Percentiles rank a stretch among this genome's conserved stretches.
Evolutionary conservation across 208 protist genomes (phyloP).

Genomic region (Trypanosoma lewisi): DNA sequence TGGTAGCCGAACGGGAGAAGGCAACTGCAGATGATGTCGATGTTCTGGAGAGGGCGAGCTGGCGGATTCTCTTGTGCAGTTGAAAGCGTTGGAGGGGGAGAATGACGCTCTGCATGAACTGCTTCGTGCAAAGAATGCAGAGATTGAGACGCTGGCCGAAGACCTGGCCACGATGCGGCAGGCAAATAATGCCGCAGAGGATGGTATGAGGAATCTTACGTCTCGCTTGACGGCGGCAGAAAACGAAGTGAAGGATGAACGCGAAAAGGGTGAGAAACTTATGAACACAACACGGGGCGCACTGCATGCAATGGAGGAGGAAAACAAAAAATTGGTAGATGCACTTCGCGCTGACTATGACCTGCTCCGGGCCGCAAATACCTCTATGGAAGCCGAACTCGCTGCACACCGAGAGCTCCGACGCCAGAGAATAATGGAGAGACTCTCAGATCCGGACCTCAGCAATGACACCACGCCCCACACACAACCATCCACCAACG

Average conservation of each 20-base stretch:
- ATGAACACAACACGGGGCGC: not conserved
- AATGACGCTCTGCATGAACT: not conserved
- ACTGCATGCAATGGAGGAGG: not conserved
- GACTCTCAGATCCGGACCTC: not conserved
- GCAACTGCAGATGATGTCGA: not conserved
- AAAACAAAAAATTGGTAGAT: not conserved
- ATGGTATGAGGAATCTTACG: not conserved
- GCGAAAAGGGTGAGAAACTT: not conserved
- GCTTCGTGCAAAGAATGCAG: not conserved
- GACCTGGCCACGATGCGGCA: too few relatives aligned
- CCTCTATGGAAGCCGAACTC: not conserved
- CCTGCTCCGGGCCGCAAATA: not conserved
- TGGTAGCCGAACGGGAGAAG: not conserved
- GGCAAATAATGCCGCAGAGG: not conserved
- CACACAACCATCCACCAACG: not conserved
- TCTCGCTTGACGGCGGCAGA: not conserved
- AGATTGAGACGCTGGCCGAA: too few relatives aligned
- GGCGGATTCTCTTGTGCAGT: not conserved
- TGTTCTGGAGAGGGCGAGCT: not conserved
- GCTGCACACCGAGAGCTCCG: not conserved
- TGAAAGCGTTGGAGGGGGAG: not conserved
- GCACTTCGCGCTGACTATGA: not conserved
- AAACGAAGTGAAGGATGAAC: not conserved
- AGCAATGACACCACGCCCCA: not conserved
- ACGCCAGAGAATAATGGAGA: not conserved